These are phyloP conservation scores for Elsinoe arachidis DNA, from an alignment of 2,329 filamentous ascomycete species.

Conservation along the genomic window DNA sequence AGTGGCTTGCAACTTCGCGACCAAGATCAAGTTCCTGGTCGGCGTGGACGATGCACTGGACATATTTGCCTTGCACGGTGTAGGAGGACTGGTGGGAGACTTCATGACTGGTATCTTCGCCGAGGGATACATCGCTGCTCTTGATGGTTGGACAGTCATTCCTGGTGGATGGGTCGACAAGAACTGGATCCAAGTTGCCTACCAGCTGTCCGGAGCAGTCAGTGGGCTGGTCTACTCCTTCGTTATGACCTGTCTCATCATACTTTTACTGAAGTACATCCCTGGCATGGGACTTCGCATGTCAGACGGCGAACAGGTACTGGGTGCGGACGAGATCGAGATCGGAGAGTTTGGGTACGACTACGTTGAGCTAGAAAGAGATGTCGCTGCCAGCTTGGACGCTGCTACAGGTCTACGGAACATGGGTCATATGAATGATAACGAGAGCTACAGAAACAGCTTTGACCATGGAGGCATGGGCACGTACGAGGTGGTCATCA, in stretches of 20 bases:
- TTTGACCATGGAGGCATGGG: constrained; percentile 1
- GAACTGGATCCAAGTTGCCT: constrained; percentile 73
- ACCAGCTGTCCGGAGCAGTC: constrained; percentile 56
- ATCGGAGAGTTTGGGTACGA: constrained; percentile 86
- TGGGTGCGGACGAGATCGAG: constrained; percentile 85
- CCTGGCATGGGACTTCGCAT: constrained; percentile 73
- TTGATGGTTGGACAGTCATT: constrained; percentile 62
- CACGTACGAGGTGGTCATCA: constrained; percentile 7
- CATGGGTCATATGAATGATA: not conserved
- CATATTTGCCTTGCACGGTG: constrained; percentile 80
- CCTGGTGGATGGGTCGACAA: constrained; percentile 69
- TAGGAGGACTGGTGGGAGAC: constrained; percentile 75
- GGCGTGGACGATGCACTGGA: constrained; percentile 81
- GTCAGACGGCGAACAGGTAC: constrained; percentile 70
- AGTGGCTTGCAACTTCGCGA: constrained; percentile 72
- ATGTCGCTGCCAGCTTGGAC: constrained; percentile 65
- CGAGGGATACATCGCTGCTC: constrained; percentile 60
- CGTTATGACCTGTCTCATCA: constrained; percentile 62
- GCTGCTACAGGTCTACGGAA: not conserved
- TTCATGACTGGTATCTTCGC: constrained; percentile 67
- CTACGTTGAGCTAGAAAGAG: constrained; percentile 79
- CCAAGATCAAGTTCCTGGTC: constrained; percentile 71
- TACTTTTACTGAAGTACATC: constrained; percentile 64
- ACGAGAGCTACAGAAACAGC: not conserved
- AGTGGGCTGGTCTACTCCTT: constrained; percentile 62